Evolutionary conservation across 176 grass and related monocot species (phyloP).

Genomic region (Neostapfia colusana): DNA sequence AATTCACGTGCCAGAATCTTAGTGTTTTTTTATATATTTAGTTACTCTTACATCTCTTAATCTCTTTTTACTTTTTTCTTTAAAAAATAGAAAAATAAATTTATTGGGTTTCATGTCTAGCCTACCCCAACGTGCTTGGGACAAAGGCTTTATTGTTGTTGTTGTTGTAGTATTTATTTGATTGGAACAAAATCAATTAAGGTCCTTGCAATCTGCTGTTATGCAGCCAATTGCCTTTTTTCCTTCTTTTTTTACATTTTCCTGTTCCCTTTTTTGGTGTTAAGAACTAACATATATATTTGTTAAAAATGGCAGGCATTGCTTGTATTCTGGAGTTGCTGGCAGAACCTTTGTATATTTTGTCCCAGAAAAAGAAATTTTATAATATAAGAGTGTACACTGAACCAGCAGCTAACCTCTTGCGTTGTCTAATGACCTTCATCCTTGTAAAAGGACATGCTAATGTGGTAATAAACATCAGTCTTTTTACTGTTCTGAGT

Average conservation of each 20-base stretch:
- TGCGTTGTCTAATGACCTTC: constrained; percentile 82
- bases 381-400: constrained; percentile 76
- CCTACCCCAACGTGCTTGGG: too few relatives aligned
- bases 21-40: too few relatives aligned
- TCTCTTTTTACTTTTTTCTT: too few relatives aligned
- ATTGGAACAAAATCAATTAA: constrained; percentile 6
- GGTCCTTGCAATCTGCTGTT: not conserved
- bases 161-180: too few relatives aligned
- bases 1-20: too few relatives aligned
- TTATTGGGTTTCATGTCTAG: too few relatives aligned
- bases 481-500: constrained; percentile 31
- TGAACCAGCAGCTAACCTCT: constrained; percentile 75
- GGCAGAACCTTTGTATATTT: constrained; percentile 90
- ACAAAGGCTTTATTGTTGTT: too few relatives aligned
- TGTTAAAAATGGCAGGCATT: constrained; percentile 67
- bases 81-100: too few relatives aligned
- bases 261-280: not conserved
- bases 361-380: constrained; percentile 86
- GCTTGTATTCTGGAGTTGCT: constrained; percentile 94
- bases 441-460: constrained; percentile 62
- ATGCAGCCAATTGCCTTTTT: not conserved
- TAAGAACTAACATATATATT: constrained; percentile 30
- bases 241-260: not conserved
- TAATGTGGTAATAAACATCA: constrained; percentile 59
- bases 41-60: too few relatives aligned